These are phyloP conservation scores for Sungouiella blattae DNA, from an alignment of 805 yeast species.

Conservation along the genomic window DNA sequence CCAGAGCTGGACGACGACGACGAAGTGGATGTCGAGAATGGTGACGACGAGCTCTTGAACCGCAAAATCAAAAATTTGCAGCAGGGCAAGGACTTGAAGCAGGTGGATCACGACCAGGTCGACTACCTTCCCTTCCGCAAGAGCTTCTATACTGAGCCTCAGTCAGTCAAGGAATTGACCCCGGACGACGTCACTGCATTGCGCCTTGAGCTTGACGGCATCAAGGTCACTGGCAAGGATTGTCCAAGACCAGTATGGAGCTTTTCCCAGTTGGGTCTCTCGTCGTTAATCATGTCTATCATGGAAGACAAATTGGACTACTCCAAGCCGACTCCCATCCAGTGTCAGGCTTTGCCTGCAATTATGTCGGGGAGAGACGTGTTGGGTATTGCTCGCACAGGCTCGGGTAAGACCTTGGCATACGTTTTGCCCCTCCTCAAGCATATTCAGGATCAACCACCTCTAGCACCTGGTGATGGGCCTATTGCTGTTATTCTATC, in stretches of 20 bases:
- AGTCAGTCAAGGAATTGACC: conserved; percentile 45
- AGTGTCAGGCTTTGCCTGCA: conserved; percentile 86
- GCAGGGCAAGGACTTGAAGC: conserved; percentile 49
- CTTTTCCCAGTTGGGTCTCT: conserved; percentile 83
- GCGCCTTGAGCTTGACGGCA: conserved; percentile 56
- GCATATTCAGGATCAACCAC: conserved; percentile 74
- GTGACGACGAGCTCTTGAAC: conserved; percentile 30
- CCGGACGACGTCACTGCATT: conserved; percentile 54
- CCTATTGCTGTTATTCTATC: conserved; percentile 80
- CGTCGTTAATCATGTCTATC: conserved; percentile 51
- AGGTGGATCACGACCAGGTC: conserved; percentile 43
- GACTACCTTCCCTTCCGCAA: conserved; percentile 55
- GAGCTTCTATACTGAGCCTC: conserved; percentile 59
- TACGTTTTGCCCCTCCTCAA: conserved; percentile 80
- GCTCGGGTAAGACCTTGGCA: conserved; percentile 92
- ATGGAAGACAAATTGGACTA: conserved; percentile 51
- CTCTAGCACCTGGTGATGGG: conserved; percentile 52
- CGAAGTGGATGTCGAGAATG: conserved; percentile 13
- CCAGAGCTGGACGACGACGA: conserved; percentile 1
- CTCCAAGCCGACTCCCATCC: conserved; percentile 77
- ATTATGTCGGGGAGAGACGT: conserved; percentile 88
- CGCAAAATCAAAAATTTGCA: conserved; percentile 39
- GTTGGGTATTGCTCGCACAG: conserved; percentile 93
- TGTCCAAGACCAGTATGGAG: conserved; percentile 64
- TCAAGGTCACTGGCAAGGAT: conserved; percentile 56